A percentile compares a stretch with the other conserved stretches of the same genome.
These are phyloP conservation scores for Begonia peltatifolia DNA, from an alignment of 306 rosid species.

Conservation along the genomic window DNA sequence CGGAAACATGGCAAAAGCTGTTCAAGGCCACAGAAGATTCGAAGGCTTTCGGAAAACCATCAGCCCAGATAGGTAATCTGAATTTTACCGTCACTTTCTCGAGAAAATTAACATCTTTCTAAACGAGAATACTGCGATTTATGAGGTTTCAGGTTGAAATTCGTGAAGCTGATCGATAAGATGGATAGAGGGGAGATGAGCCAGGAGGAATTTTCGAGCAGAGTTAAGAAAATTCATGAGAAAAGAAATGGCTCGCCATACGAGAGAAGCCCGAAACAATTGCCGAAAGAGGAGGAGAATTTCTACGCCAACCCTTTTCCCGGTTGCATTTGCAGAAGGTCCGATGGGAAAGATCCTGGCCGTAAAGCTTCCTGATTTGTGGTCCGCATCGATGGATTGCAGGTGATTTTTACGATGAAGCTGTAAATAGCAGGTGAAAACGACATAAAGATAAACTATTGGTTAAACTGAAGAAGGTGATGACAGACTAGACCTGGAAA, in stretches of 20 bases:
- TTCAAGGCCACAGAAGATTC: constrained; percentile 92
- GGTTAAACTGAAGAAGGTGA: too few species aligned
- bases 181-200: constrained; percentile 64
- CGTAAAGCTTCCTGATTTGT: too few species aligned
- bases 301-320: constrained; percentile 85
- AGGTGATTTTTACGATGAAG: too few species aligned
- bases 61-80: constrained; percentile 83
- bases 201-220: constrained; percentile 77
- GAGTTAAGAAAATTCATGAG: constrained; percentile 51
- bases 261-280: constrained; percentile 53
- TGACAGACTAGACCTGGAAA: too few species aligned
- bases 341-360: too few species aligned
- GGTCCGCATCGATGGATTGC: too few species aligned
- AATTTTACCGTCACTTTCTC: neutral
- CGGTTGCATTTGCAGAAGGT: constrained; percentile 68
- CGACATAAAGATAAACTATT: too few species aligned
- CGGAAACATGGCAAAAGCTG: constrained; percentile 99
- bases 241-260: constrained; percentile 72
- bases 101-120: neutral
- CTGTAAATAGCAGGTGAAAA: too few species aligned
- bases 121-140: constrained; percentile 4
- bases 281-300: constrained; percentile 91
- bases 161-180: constrained; percentile 72
- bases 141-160: constrained; percentile 54
- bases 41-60: constrained; percentile 87